Percentiles rank a stretch among this genome's conserved stretches.
Evolutionary conservation across 495 filamentous ascomycete genomes (phyloP).

Genomic region (Penicillium tannophilum): DNA sequence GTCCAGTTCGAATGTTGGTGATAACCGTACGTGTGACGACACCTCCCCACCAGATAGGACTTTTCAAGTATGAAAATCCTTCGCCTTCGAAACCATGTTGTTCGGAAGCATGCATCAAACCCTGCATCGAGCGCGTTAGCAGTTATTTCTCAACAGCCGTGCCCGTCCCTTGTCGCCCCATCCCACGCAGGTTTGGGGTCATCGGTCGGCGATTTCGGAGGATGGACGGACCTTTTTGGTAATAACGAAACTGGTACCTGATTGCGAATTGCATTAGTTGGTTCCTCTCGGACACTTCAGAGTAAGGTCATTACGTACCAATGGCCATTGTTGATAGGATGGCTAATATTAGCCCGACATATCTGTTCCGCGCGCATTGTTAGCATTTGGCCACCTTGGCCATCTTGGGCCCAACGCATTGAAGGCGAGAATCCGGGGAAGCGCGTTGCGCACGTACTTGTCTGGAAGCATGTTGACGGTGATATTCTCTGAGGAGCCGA

Average conservation of each 20-base stretch:
- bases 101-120: constrained; percentile 85
- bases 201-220: constrained; percentile 12
- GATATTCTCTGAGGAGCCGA: constrained; percentile 41
- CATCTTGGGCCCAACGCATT: neutral
- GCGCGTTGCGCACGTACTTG: constrained; percentile 61
- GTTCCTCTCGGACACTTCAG: neutral
- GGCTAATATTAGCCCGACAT: constrained; percentile 86
- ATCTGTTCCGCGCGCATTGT: constrained; percentile 59
- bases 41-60: constrained; percentile 93
- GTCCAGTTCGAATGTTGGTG: neutral
- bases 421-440: constrained; percentile 1
- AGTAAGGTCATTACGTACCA: constrained; percentile 56
- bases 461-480: constrained; percentile 72
- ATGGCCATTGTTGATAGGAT: constrained; percentile 92
- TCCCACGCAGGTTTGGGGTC: neutral
- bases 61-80: constrained; percentile 89
- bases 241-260: constrained; percentile 90
- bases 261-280: constrained; percentile 21
- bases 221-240: constrained; percentile 76
- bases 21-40: constrained; percentile 74
- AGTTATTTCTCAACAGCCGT: neutral
- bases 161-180: neutral
- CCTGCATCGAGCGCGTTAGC: constrained; percentile 53
- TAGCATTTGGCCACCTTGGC: constrained; percentile 30
- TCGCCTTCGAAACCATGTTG: constrained; percentile 95